A percentile compares a stretch with the other conserved stretches of the same genome.
These are phyloP conservation scores for Lentinula sp. DNA, from an alignment of 768 basidiomycete genomes.

Conservation along the genomic window DNA sequence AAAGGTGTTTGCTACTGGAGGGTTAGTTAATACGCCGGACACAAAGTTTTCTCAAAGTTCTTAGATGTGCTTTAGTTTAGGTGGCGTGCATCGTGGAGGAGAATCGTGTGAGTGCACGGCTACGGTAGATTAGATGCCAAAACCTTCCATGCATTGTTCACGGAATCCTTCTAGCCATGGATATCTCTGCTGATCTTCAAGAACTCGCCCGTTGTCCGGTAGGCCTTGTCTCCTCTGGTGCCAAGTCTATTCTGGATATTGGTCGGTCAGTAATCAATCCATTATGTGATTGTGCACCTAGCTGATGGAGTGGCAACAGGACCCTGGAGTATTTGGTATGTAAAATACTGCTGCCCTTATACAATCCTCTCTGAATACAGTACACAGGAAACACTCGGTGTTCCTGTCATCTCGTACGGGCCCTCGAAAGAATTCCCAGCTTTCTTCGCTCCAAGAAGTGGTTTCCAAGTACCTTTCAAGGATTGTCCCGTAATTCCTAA, in stretches of 20 bases:
- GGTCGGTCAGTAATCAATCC: constrained; percentile 44
- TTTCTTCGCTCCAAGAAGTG: constrained; percentile 84
- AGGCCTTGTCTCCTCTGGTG: constrained; percentile 87
- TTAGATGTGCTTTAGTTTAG: constrained; percentile 42
- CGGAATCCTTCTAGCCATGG: constrained; percentile 58
- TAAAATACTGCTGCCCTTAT: neutral
- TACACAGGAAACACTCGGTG: constrained; percentile 8
- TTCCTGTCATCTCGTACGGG: constrained; percentile 55
- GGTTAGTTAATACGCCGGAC: constrained; percentile 38
- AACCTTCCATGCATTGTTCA: neutral
- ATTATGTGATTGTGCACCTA: neutral
- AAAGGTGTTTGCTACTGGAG: constrained; percentile 91
- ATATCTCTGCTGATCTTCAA: constrained; percentile 90
- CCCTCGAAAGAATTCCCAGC: constrained; percentile 83
- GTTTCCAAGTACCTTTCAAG: constrained; percentile 52
- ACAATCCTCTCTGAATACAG: neutral
- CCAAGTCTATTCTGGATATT: constrained; percentile 94
- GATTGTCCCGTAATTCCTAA: neutral
- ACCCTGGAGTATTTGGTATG: constrained; percentile 76
- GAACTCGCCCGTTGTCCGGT: constrained; percentile 88
- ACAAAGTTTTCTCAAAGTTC: neutral
- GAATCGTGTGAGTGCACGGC: constrained; percentile 45
- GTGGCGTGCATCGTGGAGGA: constrained; percentile 79
- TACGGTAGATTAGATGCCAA: neutral
- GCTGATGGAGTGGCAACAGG: constrained; percentile 25